A percentile compares a stretch with the other conserved stretches of the same genome.
phyloP scores from a whole-genome alignment of 768 basidiomycete species.

The Boletus reticulatus region DNA sequence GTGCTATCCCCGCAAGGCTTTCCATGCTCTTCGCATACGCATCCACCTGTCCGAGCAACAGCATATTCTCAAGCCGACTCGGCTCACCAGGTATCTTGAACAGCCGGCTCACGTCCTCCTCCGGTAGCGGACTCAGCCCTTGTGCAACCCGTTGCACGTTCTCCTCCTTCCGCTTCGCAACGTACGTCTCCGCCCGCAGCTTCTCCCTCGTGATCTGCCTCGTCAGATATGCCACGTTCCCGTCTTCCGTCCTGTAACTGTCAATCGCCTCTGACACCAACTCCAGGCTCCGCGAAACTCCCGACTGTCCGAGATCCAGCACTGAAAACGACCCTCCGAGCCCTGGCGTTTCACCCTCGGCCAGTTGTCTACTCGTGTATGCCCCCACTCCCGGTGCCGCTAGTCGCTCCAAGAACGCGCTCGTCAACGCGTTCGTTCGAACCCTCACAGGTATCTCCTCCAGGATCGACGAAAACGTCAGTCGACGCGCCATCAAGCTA shows the following conservation, averaged over 20 bases:
- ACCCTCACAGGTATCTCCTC: slow-evolving; percentile 85
- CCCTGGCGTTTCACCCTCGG: slow-evolving; percentile 37
- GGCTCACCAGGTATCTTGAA: slow-evolving; percentile 91
- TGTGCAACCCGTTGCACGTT: slow-evolving; percentile 75
- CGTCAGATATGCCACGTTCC: slow-evolving; percentile 83
- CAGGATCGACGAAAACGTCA: slow-evolving; percentile 84
- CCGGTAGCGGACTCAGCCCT: slow-evolving; percentile 82
- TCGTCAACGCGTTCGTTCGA: slow-evolving; percentile 76
- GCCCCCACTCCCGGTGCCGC: slow-evolving; percentile 41
- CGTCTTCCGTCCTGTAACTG: slow-evolving; percentile 85
- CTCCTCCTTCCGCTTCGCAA: slow-evolving; percentile 88
- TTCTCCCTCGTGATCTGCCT: slow-evolving; percentile 90
- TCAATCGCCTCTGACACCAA: slow-evolving; percentile 84
- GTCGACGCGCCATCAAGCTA: slow-evolving; percentile 74
- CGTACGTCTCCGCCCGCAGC: slow-evolving; percentile 70
- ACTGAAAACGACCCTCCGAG: slow-evolving; percentile 62
- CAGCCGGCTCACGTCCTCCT: slow-evolving; percentile 79
- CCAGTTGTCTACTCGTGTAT: slow-evolving; percentile 38
- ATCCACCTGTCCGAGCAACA: slow-evolving; percentile 86
- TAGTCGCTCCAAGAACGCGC: slow-evolving; percentile 72
- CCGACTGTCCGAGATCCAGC: slow-evolving; percentile 68
- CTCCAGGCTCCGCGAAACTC: slow-evolving; percentile 75
- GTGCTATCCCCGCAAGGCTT: slow-evolving; percentile 51
- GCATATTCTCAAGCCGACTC: slow-evolving; percentile 81
- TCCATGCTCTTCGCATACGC: slow-evolving; percentile 78